Percentiles rank a stretch among this genome's conserved stretches.
Evolutionary conservation across 2,329 filamentous ascomycete genomes (phyloP).

Genomic region (Diaporthe sp.): DNA sequence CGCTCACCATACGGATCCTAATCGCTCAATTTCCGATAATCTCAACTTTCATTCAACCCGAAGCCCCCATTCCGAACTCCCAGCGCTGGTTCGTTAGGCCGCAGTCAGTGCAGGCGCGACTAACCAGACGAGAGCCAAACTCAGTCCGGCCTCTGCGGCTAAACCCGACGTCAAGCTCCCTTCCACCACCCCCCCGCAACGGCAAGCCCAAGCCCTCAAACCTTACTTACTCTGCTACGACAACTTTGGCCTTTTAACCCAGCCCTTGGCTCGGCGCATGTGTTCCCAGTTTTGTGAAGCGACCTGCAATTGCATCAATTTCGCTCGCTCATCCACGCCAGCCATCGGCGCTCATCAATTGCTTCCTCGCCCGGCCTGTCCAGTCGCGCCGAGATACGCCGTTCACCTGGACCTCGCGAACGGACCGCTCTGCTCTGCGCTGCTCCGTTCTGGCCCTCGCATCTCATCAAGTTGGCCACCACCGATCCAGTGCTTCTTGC

Average conservation of each 20-base stretch:
- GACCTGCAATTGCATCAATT: conserved; percentile 28
- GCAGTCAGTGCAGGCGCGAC: conserved; percentile 35
- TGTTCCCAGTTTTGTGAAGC: conserved; percentile 31
- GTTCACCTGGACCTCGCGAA: conserved; percentile 23
- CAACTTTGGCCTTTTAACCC: conserved; percentile 18
- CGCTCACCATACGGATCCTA: neutral
- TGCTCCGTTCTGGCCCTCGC: conserved; percentile 10
- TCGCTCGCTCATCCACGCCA: conserved; percentile 22
- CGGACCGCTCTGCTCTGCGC: conserved; percentile 9
- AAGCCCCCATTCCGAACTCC: conserved; percentile 9
- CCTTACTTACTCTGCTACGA: conserved; percentile 15
- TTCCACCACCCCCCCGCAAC: conserved; percentile 20
- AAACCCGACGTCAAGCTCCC: conserved; percentile 37
- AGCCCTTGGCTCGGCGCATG: conserved; percentile 36
- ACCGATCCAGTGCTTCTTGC: neutral
- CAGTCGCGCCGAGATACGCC: conserved; percentile 25
- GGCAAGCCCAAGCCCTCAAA: conserved; percentile 29
- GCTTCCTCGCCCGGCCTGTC: conserved; percentile 20
- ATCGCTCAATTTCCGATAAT: conserved; percentile 12
- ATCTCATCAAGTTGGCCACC: conserved; percentile 7
- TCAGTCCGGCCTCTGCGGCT: conserved; percentile 37
- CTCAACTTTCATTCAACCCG: neutral
- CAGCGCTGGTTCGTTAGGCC: conserved; percentile 33
- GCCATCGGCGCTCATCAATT: conserved; percentile 21
- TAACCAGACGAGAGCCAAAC: conserved; percentile 34